Evolutionary conservation across 2,329 filamentous ascomycete species (phyloP), one percentile per base, ranked within the genome.

Genomic region (Microdochium nivale): DNA sequence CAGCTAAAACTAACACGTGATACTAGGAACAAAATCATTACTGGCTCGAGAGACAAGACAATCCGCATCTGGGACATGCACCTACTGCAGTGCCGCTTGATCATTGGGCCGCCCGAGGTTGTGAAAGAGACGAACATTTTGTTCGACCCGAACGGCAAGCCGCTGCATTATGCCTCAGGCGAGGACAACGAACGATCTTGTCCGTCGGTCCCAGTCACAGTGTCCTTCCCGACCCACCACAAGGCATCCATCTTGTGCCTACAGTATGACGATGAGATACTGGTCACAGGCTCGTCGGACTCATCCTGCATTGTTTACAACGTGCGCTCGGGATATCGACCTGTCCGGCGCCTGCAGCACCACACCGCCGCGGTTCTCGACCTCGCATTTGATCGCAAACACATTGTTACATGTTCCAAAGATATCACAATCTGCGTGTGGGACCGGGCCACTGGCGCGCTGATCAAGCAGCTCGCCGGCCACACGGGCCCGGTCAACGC

Each of bases 381-480:
- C 65, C 84, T 99, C 10, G 92, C 90, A 57, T 92, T 99, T 58
- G 90, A 99, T 65, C 82, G 90, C 57, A 85, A 86, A 60, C 87
- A 95, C 69, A 96, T 99, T 61, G 87, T 97, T 49, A 96, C 92
- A 4, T 99, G 94, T 75, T 96, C 90, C 66, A 99, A 99, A 70
- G 94, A 99, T 69, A 84, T 86, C 40, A 91, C 81, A 56, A 95
- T 99, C 64, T 95, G 91, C 64, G 84, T 99, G 24, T 97, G 92
- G 92, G 88, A 96, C 63, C 88, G 94, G 47, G 72, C 80, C 51
- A 94, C 88, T 0, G 88, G 90, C 33, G 72, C 74, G 10, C 76
- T 95, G 47, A 70, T 95, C 48, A 88, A 88, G 62, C 87, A 88
- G 61, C 79, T 99, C 48, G 80, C 81, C 33, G 94, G 92, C 8